Base-by-base conservation (phyloP, 2,329 filamentous ascomycete genomes). In the Didymella pomorum region DNA sequence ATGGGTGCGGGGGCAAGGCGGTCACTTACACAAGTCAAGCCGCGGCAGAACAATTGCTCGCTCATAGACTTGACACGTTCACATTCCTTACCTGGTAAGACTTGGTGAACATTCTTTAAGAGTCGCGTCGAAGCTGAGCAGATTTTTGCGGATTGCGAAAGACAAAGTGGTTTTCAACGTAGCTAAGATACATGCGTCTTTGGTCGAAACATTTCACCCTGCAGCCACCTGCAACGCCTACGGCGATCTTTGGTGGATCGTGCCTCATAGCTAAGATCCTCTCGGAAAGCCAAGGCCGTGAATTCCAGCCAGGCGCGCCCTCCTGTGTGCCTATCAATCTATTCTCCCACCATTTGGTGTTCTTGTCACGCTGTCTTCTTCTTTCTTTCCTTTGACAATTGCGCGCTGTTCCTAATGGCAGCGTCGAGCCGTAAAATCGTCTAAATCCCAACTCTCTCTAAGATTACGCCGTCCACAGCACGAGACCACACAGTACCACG, bases 261-360 rank as follows among this genome's bases (percentile, higher is more conserved):
- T 64, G 62, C 56, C 46, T 60, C 51, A 42, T 59, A 58, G 51
- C 63, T 60, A 58, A 61, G 61, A 41, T 39, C 35, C 52, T 58
- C 44, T 57, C 49, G 52, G 49, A 56, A 51, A 63, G 66, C 69
- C 64, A 70, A 70, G 69, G 61, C 67, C 63, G 51, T 64, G 56
- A 58, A 52, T 42, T 56, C 42, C 53, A 64, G 58, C 61, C 58
- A 56, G 60, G 51, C 49, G 58, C 58, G 31, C 20, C 43, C 48
- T 56, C 50, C 56, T 61, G 54, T 61, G 61, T 56, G 55, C 50
- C 58, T 61, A 26, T 55, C 46, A 58, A 47, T 60, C 54, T 58
- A 53, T 56, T 49, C 41, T 54, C 26, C 60, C 25, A 43, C 42
- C 41, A 39, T 14, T n/a, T 42, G 21, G 21, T 43, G 14, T 52